Conservation (phyloP, 139 green algal genomes). For the Chlamydomonas urium region DNA sequence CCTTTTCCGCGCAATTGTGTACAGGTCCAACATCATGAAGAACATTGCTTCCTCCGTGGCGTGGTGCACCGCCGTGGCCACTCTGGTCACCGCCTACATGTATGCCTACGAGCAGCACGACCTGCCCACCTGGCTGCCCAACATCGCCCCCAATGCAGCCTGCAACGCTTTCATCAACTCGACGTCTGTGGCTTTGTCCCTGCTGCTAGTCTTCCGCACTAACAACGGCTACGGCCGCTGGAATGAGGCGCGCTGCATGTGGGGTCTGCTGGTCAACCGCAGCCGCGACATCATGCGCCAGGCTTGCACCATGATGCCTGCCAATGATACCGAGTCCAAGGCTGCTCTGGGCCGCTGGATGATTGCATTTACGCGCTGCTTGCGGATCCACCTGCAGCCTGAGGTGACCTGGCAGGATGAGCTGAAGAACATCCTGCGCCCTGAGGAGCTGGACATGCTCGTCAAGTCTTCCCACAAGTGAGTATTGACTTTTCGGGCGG, state of each 20-base stretch:
- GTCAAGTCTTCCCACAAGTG: too few relatives aligned
- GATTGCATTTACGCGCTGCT: conserved; percentile 28
- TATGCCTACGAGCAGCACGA: conserved; percentile 10
- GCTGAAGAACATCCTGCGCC: conserved; percentile 27
- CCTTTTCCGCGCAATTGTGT: too few relatives aligned
- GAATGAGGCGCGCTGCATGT: conserved; percentile 52
- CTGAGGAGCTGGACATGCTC: conserved; percentile 30
- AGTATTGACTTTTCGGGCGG: too few relatives aligned
- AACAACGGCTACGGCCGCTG: conserved; percentile 37
- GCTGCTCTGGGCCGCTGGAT: conserved; percentile 36
- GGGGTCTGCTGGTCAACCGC: conserved; percentile 51
- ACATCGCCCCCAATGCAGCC: conserved; percentile 20
- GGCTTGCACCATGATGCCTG: conserved; percentile 39
- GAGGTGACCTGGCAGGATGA: conserved; percentile 23
- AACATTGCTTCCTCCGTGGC: conserved; percentile 31
- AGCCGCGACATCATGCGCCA: conserved; percentile 38
- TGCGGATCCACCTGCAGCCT: conserved; percentile 42
- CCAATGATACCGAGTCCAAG: conserved; percentile 31
- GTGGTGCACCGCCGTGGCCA: conserved; percentile 16
- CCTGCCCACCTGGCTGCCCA: conserved; percentile 19
- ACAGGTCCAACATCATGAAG: conserved; percentile 34
- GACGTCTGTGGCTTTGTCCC: conserved; percentile 39
- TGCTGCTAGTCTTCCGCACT: conserved; percentile 59
- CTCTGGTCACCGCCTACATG: conserved; percentile 23
- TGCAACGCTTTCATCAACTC: conserved; percentile 28